Evolutionary conservation across 805 yeast species (phyloP).

Genomic region (Kockiozyma suomiensis): DNA sequence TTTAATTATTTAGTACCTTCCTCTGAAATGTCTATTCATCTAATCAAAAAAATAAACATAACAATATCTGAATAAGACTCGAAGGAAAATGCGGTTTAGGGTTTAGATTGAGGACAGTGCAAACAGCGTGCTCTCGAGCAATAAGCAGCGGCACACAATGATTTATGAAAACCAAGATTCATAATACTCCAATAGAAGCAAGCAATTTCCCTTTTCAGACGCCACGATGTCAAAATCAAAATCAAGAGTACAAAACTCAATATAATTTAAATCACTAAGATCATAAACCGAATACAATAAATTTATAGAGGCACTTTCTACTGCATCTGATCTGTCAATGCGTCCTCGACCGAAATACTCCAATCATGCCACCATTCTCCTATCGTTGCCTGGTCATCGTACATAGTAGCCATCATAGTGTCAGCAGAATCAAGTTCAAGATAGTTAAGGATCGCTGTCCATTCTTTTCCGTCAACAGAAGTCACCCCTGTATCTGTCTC

Average conservation of each 20-base stretch:
- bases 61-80: too few species aligned
- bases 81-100: not conserved
- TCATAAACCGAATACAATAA: too few species aligned
- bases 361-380: constrained; percentile 36
- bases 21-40: too few species aligned
- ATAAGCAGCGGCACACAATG: not conserved
- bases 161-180: too few species aligned
- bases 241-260: too few species aligned
- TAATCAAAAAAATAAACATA: not conserved
- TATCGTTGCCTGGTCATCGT: constrained; percentile 3
- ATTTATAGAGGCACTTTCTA: too few species aligned
- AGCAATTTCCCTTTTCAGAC: too few species aligned
- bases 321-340: not conserved
- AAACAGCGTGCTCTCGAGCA: not conserved
- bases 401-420: not conserved
- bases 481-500: not conserved
- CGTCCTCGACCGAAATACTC: constrained; percentile 22
- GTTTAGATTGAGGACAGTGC: not conserved
- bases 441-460: not conserved
- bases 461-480: not conserved
- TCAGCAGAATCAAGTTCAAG: not conserved
- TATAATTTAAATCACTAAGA: too few species aligned
- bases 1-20: too few species aligned
- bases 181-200: too few species aligned
- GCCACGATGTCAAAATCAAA: too few species aligned